Conservation (phyloP, 495 filamentous ascomycete genomes). For the Xylaria longipes region DNA sequence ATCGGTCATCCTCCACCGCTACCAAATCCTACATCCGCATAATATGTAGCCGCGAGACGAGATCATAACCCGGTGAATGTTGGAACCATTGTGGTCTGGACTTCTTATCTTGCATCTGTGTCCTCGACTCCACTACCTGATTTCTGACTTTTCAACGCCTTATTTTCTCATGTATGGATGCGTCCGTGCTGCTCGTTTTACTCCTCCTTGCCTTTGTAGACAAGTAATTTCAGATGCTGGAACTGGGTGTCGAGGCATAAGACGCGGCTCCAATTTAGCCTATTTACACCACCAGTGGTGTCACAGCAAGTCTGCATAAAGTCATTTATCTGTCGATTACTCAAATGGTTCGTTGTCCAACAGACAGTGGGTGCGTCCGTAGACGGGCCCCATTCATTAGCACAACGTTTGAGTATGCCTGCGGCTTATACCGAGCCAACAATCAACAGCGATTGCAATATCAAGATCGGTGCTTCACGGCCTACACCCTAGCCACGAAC, state of each 20-base stretch:
- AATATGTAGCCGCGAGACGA: conserved; percentile 23
- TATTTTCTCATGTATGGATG: conserved; percentile 3
- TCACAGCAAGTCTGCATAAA: conserved; percentile 16
- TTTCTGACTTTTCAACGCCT: conserved; percentile 3
- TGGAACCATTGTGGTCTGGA: conserved; percentile 17
- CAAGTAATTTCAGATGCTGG: background rate
- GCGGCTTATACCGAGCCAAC: conserved; percentile 7
- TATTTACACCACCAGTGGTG: conserved; percentile 11
- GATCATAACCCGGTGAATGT: background rate
- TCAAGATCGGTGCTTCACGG: background rate
- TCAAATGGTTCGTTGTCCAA: conserved; percentile 19
- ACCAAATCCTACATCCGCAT: conserved; percentile 22
- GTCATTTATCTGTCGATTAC: conserved; percentile 12
- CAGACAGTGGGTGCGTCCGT: conserved; percentile 13
- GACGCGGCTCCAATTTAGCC: conserved; percentile 21
- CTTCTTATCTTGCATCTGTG: conserved; percentile 22
- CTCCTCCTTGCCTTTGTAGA: conserved; percentile 9
- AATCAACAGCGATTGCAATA: background rate
- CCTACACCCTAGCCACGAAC: background rate
- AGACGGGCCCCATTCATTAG: background rate
- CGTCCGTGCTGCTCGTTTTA: background rate
- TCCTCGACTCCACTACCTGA: conserved; percentile 17
- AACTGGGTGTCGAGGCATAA: background rate
- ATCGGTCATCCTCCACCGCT: conserved; percentile 21
- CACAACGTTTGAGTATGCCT: background rate